Percentiles rank a stretch among this genome's conserved stretches.
Evolutionary conservation across 2,329 filamentous ascomycete species (phyloP).

Genomic region (Pseudogymnoascus sp.): DNA sequence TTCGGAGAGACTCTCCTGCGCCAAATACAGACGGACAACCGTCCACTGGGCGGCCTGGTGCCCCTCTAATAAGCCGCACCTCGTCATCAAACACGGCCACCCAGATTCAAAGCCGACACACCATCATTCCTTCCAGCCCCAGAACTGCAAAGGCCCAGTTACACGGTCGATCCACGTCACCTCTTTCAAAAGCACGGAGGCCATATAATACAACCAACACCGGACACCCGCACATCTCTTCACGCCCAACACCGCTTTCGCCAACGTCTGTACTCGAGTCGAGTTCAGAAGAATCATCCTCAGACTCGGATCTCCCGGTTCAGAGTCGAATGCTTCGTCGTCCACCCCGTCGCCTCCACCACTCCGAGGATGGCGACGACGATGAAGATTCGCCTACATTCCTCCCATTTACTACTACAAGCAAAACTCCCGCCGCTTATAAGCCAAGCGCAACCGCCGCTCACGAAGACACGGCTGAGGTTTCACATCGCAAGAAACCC

Average conservation of each 20-base stretch:
- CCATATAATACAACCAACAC: constrained; percentile 12
- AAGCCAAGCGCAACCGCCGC: constrained; percentile 22
- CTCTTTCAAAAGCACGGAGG: constrained; percentile 18
- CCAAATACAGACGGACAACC: constrained; percentile 20
- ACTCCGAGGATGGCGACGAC: constrained; percentile 25
- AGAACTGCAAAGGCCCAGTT: constrained; percentile 22
- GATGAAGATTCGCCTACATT: constrained; percentile 27
- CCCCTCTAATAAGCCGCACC: constrained; percentile 26
- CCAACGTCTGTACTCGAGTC: constrained; percentile 18
- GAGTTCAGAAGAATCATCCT: constrained; percentile 20
- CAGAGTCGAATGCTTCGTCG: constrained; percentile 27
- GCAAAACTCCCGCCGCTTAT: constrained; percentile 16
- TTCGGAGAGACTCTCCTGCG: constrained; percentile 24
- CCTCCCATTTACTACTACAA: constrained; percentile 21
- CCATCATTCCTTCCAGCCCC: constrained; percentile 21
- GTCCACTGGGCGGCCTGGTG: constrained; percentile 11
- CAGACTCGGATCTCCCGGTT: constrained; percentile 22
- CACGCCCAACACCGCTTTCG: constrained; percentile 16
- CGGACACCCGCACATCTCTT: constrained; percentile 12
- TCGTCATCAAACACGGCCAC: constrained; percentile 26
- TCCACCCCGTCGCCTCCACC: constrained; percentile 22
- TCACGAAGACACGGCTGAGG: constrained; percentile 23
- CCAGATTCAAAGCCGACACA: constrained; percentile 22
- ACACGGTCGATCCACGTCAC: constrained; percentile 22
- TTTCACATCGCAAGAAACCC: constrained; percentile 18